Evolutionary conservation across 208 protist genomes (phyloP).

Genomic region (Leishmania turanica): DNA sequence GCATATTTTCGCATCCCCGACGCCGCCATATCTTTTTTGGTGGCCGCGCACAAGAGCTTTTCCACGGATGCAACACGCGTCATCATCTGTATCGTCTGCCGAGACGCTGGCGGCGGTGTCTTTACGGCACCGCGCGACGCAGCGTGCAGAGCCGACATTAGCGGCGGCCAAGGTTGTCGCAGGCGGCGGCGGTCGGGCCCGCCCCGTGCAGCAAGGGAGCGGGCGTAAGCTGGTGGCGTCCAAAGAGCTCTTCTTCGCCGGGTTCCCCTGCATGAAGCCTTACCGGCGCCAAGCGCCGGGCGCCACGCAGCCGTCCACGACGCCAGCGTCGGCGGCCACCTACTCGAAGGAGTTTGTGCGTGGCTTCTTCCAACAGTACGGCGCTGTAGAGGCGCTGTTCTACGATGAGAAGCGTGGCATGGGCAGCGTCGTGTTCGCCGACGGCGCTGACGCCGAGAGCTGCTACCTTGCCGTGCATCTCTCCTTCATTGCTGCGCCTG

Average conservation of each 20-base stretch:
- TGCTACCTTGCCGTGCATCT: constrained; percentile 72
- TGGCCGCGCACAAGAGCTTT: not conserved
- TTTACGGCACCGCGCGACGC: not conserved
- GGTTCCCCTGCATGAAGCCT: constrained; percentile 36
- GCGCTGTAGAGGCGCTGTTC: constrained; percentile 41
- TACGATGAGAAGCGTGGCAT: constrained; percentile 60
- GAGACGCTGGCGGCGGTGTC: not conserved
- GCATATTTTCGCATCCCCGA: not conserved
- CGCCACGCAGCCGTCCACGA: not conserved
- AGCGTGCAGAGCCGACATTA: not conserved
- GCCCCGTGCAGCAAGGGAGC: not conserved
- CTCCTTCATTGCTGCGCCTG: constrained; percentile 33
- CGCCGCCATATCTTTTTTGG: not conserved
- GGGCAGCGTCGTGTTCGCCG: constrained; percentile 64
- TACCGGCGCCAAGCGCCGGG: constrained; percentile 3
- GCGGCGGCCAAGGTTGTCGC: not conserved
- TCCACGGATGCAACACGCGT: not conserved
- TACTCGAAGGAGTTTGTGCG: constrained; percentile 38
- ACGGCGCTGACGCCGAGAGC: constrained; percentile 48
- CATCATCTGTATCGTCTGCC: not conserved
- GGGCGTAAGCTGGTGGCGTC: constrained; percentile 20
- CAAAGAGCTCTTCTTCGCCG: constrained; percentile 76
- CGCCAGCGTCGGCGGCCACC: not conserved
- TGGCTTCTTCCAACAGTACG: constrained; percentile 71
- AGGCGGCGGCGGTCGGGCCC: not conserved